A percentile compares a stretch with the other conserved stretches of the same genome.
Conservation (phyloP, 352 stramenopile species). For the Globisporangium nagaii region DNA sequence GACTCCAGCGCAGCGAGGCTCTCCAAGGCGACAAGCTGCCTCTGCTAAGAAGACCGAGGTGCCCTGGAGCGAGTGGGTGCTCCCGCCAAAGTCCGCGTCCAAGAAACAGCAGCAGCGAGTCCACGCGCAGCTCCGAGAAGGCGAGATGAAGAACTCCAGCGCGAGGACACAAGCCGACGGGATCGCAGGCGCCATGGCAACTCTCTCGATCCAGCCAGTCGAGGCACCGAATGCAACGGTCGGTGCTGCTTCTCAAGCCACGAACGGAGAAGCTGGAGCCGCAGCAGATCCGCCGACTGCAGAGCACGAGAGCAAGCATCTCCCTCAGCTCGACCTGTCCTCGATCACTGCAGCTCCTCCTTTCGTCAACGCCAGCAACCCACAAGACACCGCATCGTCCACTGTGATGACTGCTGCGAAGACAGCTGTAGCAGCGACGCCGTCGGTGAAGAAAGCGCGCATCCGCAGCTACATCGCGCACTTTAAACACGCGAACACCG, state of each 20-base stretch:
- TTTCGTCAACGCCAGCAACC: not conserved
- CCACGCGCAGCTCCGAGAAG: not conserved
- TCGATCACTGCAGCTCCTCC: not conserved
- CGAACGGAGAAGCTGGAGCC: not conserved
- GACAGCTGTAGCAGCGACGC: not conserved
- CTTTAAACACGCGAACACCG: slow-evolving; percentile 15
- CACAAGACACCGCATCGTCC: not conserved
- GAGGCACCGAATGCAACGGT: too few species aligned
- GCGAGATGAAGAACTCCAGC: not conserved
- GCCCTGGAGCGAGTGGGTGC: slow-evolving; percentile 31
- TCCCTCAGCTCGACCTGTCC: not conserved
- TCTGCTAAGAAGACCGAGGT: slow-evolving; percentile 1
- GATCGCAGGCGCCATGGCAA: not conserved
- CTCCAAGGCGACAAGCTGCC: not conserved
- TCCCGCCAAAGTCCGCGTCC: slow-evolving; percentile 21
- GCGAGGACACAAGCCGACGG: not conserved
- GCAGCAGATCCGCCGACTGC: too few species aligned
- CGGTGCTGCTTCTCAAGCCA: not conserved
- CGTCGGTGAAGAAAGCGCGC: slow-evolving; percentile 20
- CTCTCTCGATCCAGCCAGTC: not conserved
- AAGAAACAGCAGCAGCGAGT: slow-evolving; percentile 4
- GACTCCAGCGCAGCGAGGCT: not conserved
- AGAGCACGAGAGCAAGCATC: too few species aligned
- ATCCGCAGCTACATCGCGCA: slow-evolving; percentile 26
- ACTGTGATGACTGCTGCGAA: not conserved